Percentiles rank a stretch among this genome's conserved stretches.
These are phyloP conservation scores for Leccinum obscurum DNA, from an alignment of 768 basidiomycete species.

Conservation along the genomic window DNA sequence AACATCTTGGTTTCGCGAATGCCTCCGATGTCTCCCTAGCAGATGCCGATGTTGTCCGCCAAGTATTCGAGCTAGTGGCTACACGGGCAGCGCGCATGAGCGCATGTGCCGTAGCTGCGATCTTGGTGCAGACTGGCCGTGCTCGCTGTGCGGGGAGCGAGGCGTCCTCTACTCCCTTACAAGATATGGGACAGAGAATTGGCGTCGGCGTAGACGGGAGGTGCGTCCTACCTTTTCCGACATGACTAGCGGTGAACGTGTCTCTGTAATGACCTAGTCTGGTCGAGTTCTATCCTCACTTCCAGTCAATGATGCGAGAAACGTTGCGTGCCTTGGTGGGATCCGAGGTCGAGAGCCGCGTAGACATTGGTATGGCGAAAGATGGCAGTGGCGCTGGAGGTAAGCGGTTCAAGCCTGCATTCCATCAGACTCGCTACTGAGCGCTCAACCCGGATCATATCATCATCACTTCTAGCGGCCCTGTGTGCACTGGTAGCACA, in stretches of 20 bases:
- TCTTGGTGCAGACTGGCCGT: constrained; percentile 78
- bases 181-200: constrained; percentile 50
- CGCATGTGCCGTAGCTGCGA: constrained; percentile 83
- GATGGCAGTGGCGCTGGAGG: constrained; percentile 98
- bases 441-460: constrained; percentile 5
- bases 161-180: constrained; percentile 11
- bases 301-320: constrained; percentile 70
- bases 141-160: constrained; percentile 50
- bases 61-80: constrained; percentile 77
- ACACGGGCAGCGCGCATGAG: constrained; percentile 82
- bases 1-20: constrained; percentile 57
- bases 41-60: constrained; percentile 78
- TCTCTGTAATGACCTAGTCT: constrained; percentile 47
- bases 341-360: constrained; percentile 71
- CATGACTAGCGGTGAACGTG: neutral
- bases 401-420: constrained; percentile 38
- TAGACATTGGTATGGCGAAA: constrained; percentile 91
- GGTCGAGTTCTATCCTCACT: constrained; percentile 90
- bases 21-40: constrained; percentile 50
- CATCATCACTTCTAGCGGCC: constrained; percentile 55
- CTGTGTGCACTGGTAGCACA: constrained; percentile 66
- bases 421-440: neutral
- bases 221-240: constrained; percentile 37
- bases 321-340: constrained; percentile 79
- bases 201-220: constrained; percentile 93